These are phyloP conservation scores for Basidiobolus meristosporus DNA, from an alignment of 371 early-diverging fungal genomes.

Conservation along the genomic window DNA sequence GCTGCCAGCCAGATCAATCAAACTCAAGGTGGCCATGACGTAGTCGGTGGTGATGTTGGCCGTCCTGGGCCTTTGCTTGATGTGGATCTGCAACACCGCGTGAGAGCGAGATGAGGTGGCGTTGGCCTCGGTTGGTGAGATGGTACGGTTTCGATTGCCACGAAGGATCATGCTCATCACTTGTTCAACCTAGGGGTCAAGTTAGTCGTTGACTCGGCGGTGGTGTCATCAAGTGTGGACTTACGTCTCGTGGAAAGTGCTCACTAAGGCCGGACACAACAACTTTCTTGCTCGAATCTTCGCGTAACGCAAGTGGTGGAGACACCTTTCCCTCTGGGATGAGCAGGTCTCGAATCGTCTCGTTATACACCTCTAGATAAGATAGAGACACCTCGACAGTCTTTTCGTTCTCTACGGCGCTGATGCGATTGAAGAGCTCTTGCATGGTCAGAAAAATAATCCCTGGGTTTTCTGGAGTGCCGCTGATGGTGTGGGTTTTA, in stretches of 20 bases:
- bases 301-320: conserved; percentile 34
- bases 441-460: conserved; percentile 51
- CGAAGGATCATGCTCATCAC: conserved; percentile 26
- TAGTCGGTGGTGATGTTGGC: conserved; percentile 17
- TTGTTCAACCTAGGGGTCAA: conserved; percentile 14
- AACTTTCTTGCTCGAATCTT: conserved; percentile 42
- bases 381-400: conserved; percentile 35
- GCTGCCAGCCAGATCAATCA: conserved; percentile 86
- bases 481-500: conserved; percentile 50
- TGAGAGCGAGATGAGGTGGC: conserved; percentile 65
- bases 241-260: conserved; percentile 14
- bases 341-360: conserved; percentile 80
- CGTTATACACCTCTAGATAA: conserved; percentile 92
- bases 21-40: conserved; percentile 45
- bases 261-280: conserved; percentile 28
- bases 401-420: conserved; percentile 18
- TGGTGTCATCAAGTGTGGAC: not conserved
- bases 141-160: conserved; percentile 47
- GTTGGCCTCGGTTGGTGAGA: conserved; percentile 60
- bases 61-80: conserved; percentile 27
- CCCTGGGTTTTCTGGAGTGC: conserved; percentile 43
- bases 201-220: not conserved
- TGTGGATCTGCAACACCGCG: conserved; percentile 77
- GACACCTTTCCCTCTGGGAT: conserved; percentile 9
- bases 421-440: conserved; percentile 43